Evolutionary conservation across 1,139 yeast genomes (phyloP), one percentile per base, ranked within the genome.

Genomic region (Blastobotrys buckinghamii): DNA sequence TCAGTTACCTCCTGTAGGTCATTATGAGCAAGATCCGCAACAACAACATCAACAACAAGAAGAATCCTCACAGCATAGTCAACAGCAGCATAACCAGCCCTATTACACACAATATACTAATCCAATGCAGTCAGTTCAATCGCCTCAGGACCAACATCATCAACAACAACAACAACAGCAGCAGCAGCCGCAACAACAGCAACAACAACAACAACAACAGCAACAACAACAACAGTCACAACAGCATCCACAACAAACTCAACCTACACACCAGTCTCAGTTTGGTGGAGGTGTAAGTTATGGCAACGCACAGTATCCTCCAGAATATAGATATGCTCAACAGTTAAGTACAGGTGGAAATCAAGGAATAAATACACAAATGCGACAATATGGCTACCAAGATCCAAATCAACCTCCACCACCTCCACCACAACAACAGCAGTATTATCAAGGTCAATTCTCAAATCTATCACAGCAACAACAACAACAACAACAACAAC

Each of bases 1-100:
- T 7, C 44, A 40, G 27, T 16, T 22, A 15, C 33, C 42, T 26
- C 19, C 36, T 40, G 43, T 29, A 17, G 36, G 26, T 29, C 43
- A 40, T 27, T 40, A 40, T 40, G 43, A 40, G 27, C 43, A 27
- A 19, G 45, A 9, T 50, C 53, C 26, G 20, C 53, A 32, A 45
- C 44, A 36, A 45, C 50, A 36, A 19, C 48, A 42, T 36, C 45
- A 36, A 46, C 52, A 39, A 20, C 46, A 41, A 26, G 44, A 16
- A n/a, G 52, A 15, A 22, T 41, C 37, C 30, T 39, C 29, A 16
- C 40, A 22, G 22, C 49, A 36, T 13, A 33, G 33, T 9, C 62
- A 53, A 34, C 59, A 51, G 16, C 59, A 55, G 42, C 61, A 53
- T 33, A 60, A 49, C 16, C 60, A 50, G 8, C 44, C 42, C 17